These are phyloP conservation scores for Rhamnella rubrinervis DNA, from an alignment of 331 rosid genomes.

Conservation along the genomic window DNA sequence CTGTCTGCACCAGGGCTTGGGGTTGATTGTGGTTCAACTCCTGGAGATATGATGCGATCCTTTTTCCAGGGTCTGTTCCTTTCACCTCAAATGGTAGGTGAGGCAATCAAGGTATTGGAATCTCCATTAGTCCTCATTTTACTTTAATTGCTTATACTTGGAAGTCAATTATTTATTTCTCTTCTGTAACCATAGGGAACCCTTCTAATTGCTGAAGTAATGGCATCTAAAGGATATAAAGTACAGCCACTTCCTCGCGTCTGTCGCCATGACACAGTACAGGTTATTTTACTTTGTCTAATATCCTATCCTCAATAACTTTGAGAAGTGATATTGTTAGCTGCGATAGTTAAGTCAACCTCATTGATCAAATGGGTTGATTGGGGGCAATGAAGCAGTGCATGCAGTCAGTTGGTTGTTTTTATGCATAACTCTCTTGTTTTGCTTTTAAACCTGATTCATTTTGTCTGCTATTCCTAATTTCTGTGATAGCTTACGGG, in stretches of 20 bases:
- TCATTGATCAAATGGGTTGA: not conserved
- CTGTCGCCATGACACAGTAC: conserved; percentile 77
- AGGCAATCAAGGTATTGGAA: conserved; percentile 73
- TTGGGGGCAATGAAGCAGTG: conserved; percentile 2
- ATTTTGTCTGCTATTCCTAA: too few species aligned
- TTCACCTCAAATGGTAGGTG: conserved; percentile 99
- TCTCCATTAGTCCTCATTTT: conserved; percentile 19
- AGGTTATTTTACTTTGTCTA: conserved; percentile 42
- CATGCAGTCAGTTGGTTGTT: conserved; percentile 11
- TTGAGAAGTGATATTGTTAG: not conserved
- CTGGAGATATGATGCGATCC: conserved; percentile 82
- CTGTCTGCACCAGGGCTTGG: conserved; percentile 95
- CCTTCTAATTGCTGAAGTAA: conserved; percentile 77
- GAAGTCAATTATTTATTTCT: conserved; percentile 15
- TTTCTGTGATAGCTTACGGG: not conserved
- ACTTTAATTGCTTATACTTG: conserved; percentile 17
- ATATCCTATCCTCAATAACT: conserved; percentile 4
- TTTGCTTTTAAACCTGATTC: not conserved
- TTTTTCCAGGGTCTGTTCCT: conserved; percentile 92
- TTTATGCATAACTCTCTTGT: not conserved
- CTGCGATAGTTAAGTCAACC: not conserved
- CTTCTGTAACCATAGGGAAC: conserved; percentile 55
- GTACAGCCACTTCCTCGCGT: conserved; percentile 87
- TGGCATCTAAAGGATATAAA: conserved; percentile 75
- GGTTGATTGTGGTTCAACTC: conserved; percentile 80